Evolutionary conservation across 306 rosid genomes (phyloP).

Genomic region (Potentilla sterilis): DNA sequence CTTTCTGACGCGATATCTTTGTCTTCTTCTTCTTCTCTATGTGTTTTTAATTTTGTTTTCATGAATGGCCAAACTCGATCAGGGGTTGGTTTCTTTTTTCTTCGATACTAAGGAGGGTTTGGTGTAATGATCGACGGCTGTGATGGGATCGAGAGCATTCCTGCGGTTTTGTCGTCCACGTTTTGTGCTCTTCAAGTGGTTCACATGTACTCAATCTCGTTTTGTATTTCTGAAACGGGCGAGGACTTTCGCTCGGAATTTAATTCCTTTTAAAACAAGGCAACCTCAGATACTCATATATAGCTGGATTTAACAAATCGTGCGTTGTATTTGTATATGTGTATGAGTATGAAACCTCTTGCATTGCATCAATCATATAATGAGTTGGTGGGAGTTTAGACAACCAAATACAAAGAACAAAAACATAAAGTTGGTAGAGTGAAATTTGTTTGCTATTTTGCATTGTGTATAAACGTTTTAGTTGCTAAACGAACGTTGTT

Average conservation of each 20-base stretch:
- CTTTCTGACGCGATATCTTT: slow-evolving; percentile 13
- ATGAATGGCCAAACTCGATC: background rate
- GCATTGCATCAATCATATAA: background rate
- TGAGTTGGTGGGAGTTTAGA: slow-evolving; percentile 1
- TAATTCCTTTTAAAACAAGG: background rate
- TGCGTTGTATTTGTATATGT: background rate
- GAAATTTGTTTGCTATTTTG: background rate
- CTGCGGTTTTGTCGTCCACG: slow-evolving; percentile 18
- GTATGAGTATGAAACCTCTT: background rate
- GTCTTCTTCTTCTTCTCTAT: slow-evolving; percentile 1
- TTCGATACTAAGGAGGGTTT: background rate
- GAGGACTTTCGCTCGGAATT: background rate
- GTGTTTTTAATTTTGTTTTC: background rate
- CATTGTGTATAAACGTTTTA: background rate
- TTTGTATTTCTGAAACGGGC: background rate
- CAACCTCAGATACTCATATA: background rate
- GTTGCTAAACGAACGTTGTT: background rate
- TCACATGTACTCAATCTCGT: slow-evolving; percentile 4
- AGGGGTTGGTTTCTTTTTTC: background rate
- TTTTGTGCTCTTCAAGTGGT: slow-evolving; percentile 2
- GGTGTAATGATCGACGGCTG: background rate
- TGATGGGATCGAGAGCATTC: background rate
- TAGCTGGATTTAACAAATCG: slow-evolving; percentile 5
- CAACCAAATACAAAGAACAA: background rate
- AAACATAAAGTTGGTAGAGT: background rate